Base-by-base conservation (phyloP, 108 stramenopile species). In the Cyclotella atomus region DNA sequence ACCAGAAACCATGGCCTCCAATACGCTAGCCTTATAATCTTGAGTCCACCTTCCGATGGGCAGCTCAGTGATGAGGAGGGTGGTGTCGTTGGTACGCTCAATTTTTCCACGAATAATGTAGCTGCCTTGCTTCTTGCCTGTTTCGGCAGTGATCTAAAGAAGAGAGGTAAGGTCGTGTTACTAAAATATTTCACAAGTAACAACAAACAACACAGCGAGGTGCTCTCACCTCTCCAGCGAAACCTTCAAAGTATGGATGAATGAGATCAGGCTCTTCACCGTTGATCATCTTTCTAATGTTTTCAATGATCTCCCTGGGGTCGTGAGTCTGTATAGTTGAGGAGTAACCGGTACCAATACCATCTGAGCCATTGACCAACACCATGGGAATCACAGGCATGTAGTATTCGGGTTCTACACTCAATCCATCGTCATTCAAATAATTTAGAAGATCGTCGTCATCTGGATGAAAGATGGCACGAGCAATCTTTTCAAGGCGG, bases 301-400 rank as follows among this genome's bases (percentile, higher is more conserved):
- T 95, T 35, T 68, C 68, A 70, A 99, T 97, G 62, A 99, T 81
- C 9, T 95, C 93, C 8, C 95, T 85, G 1, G 98, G 97, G 65
- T 86, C 59, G 75, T 97, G 95, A 56, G 89, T 92, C 23, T 76
- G 86, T 32, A 93, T 84, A 32, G 66, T 83, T 2, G 95, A 84
- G 21, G 94, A 94, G 92, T 96, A 99, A 12, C 99, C 99, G 3
- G 99, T 99, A 27, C 99, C 99, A 67, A 99, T 99, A 57, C 99
- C 99, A 38, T 98, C 97, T 2, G 87, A 81, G 27, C 94, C 91
- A 62, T 95, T 95, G 3, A 95, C 91, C 5, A 95, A 80, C 8
- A 93, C 75, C 85, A 96, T 90, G 0, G 95, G 97, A 30, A 98
- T 88, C 30, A 97, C 91, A 7, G 97, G 98, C 69, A 97, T 87